Evolutionary conservation across 179 eudicot species (phyloP), one percentile per base, ranked within the genome.

Genomic region (Nepenthes alata): DNA sequence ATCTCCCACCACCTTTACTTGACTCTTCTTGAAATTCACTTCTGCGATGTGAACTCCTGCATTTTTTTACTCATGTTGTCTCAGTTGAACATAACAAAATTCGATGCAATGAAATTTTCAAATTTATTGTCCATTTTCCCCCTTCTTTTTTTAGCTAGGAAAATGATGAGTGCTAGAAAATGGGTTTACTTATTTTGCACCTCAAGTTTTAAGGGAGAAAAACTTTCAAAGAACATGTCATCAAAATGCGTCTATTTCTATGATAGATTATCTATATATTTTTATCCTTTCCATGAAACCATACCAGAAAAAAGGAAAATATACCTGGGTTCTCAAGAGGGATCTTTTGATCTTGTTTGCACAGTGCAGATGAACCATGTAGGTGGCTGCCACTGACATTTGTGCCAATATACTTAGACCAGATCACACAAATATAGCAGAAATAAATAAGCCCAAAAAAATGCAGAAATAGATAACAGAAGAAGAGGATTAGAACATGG

Each of bases 41-140:
- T 83, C 89, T 58, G 80, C 97, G 8, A 35, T 75, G 6, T 77
- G 95, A 54, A 89, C 91, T 67, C 97, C 97, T 89, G 72, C 67
- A 65, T 25, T 41, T 4, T 41, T 41, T 41, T 7, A 41, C 8
- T 41, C 45, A 41, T 0, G 8, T 41, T 4, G 8, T 41, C 45
- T 41, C 45, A 41, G 45, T 41, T 4, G 5, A 7, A 41, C 45
- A 4, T 4, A 41, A 41, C 8, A 0, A 41, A 41, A 25, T 25
- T 25, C 25, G 25, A 25, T 25, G 25, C 25, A 25, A 25, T 25
- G 25, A 25, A 25, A 25, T 0, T 25, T 25, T 25, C 25, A 41
- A 41, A 4, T 41, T 41, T 41, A 41, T 4, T 41, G 8, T 41
- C 45, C 45, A 41, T 7, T 41, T 7, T 41, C 45, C 8, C 45